phyloP scores from a whole-genome alignment of 805 yeast species.

The Candida sphagnicola region DNA sequence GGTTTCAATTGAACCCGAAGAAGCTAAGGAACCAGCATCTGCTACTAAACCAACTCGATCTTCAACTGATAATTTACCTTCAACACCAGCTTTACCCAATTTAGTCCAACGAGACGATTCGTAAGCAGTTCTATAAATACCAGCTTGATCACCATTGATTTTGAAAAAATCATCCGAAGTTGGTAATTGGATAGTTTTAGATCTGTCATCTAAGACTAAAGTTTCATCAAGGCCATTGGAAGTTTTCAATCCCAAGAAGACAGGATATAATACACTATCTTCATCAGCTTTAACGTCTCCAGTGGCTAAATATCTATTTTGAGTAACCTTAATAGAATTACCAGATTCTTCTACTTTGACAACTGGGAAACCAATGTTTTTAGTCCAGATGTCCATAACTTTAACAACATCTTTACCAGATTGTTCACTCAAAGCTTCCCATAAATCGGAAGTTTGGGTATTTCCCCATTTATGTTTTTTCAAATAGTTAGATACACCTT shows the following conservation, averaged over 20 bases:
- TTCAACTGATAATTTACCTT: conserved; percentile 60
- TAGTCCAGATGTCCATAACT: conserved; percentile 81
- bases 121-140: conserved; percentile 73
- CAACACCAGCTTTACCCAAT: conserved; percentile 57
- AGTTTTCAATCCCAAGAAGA: conserved; percentile 63
- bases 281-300: conserved; percentile 77
- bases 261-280: conserved; percentile 64
- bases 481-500: conserved; percentile 76
- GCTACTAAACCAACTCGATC: conserved; percentile 79
- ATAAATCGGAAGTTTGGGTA: conserved; percentile 71
- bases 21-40: conserved; percentile 70
- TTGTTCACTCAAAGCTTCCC: conserved; percentile 68
- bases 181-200: conserved; percentile 38
- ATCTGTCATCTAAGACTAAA: conserved; percentile 45
- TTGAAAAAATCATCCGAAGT: conserved; percentile 52
- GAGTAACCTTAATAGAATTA: conserved; percentile 53
- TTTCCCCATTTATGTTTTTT: conserved; percentile 75
- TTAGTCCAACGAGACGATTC: conserved; percentile 64
- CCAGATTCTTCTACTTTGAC: conserved; percentile 57
- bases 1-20: conserved; percentile 66
- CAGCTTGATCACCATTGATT: conserved; percentile 69
- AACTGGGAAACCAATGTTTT: conserved; percentile 74
- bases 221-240: conserved; percentile 58
- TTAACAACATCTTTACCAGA: conserved; percentile 68
- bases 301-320: conserved; percentile 70